Evolutionary conservation across 1,284 basidiomycete species (phyloP).

Genomic region (Neotropicomus parvogracilis): DNA sequence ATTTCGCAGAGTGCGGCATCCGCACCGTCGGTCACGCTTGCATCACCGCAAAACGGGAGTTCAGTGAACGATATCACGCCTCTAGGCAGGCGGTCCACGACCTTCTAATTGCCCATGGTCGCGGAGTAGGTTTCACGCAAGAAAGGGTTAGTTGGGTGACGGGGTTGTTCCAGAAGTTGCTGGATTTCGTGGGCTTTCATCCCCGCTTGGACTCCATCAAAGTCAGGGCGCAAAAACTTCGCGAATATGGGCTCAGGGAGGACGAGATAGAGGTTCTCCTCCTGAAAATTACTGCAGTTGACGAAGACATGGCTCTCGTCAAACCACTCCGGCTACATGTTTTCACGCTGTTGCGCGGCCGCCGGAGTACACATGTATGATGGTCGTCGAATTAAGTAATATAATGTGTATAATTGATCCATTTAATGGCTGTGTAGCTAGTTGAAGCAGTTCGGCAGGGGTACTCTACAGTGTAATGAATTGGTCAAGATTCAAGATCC

Average conservation of each 20-base stretch:
- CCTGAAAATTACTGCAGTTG: slow-evolving; percentile 21
- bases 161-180: slow-evolving; percentile 25
- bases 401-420: slow-evolving; percentile 8
- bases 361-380: slow-evolving; percentile 14
- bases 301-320: slow-evolving; percentile 21
- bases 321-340: slow-evolving; percentile 8
- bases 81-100: slow-evolving; percentile 26
- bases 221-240: slow-evolving; percentile 26
- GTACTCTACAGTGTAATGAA: background rate
- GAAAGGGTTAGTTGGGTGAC: slow-evolving; percentile 27
- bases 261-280: slow-evolving; percentile 23
- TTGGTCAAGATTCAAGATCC: background rate
- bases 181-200: slow-evolving; percentile 26
- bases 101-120: slow-evolving; percentile 24
- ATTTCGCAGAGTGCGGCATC: slow-evolving; percentile 23
- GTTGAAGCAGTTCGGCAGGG: background rate
- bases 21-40: slow-evolving; percentile 25
- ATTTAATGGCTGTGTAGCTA: slow-evolving; percentile 7
- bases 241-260: slow-evolving; percentile 28
- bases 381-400: slow-evolving; percentile 5
- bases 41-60: slow-evolving; percentile 29
- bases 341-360: slow-evolving; percentile 11
- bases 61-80: slow-evolving; percentile 23
- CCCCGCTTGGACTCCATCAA: slow-evolving; percentile 27
- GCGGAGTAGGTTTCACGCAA: slow-evolving; percentile 20